phyloP scores from a whole-genome alignment of 148 eudicot species.

The Drosera capensis region DNA sequence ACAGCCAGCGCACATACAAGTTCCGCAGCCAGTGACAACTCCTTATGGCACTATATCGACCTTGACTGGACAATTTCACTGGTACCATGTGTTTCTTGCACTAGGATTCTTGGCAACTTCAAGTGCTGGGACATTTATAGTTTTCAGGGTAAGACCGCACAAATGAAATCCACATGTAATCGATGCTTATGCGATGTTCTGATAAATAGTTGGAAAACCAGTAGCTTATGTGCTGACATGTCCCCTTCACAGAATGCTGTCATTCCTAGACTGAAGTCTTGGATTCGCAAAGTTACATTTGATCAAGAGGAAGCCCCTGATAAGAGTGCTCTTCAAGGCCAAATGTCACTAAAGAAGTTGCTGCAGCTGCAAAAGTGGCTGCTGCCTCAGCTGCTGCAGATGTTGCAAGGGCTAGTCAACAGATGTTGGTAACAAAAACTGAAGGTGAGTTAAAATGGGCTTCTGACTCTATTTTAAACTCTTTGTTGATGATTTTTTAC shows the following conservation, averaged over 20 bases:
- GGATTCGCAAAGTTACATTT: slow-evolving; percentile 68
- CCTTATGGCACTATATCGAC: slow-evolving; percentile 31
- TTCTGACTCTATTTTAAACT: neutral
- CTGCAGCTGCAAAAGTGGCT: slow-evolving; percentile 89
- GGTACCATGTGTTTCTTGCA: slow-evolving; percentile 79
- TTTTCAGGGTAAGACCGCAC: slow-evolving; percentile 47
- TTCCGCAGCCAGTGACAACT: slow-evolving; percentile 33
- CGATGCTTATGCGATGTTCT: neutral
- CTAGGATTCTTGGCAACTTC: slow-evolving; percentile 68
- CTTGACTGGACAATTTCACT: slow-evolving; percentile 37
- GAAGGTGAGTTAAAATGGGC: slow-evolving; percentile 38
- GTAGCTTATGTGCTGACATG: neutral
- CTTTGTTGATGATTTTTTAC: neutral
- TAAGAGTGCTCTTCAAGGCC: slow-evolving; percentile 23
- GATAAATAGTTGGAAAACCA: neutral
- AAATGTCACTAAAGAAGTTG: slow-evolving; percentile 62
- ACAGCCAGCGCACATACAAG: slow-evolving; percentile 36
- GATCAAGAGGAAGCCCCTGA: slow-evolving; percentile 34
- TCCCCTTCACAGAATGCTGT: slow-evolving; percentile 39
- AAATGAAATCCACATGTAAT: neutral
- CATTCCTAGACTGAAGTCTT: slow-evolving; percentile 74
- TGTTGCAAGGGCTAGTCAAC: slow-evolving; percentile 75
- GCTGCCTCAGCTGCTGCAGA: slow-evolving; percentile 88
- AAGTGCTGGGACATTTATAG: slow-evolving; percentile 72
- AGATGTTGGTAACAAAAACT: slow-evolving; percentile 49